Evolutionary conservation across 768 basidiomycete genomes (phyloP).

Genomic region (Tulasnella sp.): DNA sequence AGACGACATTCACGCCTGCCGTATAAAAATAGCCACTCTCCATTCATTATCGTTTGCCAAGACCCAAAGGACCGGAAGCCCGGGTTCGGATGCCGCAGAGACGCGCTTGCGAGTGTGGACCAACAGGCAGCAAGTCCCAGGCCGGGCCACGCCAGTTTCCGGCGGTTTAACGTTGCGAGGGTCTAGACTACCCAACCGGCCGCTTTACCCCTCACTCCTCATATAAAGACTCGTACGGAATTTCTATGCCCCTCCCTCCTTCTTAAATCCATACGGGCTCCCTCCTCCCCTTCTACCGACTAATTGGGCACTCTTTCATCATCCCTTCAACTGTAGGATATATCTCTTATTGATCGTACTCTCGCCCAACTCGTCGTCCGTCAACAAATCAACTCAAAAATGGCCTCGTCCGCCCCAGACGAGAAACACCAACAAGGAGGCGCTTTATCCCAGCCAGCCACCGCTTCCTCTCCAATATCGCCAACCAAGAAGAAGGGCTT

Average conservation of each 20-base stretch:
- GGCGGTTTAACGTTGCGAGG: background rate
- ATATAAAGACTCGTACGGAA: background rate
- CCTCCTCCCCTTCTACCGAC: background rate
- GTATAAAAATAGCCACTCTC: background rate
- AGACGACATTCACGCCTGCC: background rate
- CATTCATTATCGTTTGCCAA: background rate
- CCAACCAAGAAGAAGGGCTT: background rate
- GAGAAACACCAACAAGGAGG: background rate
- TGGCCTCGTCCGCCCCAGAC: background rate
- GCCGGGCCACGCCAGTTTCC: constrained; percentile 2
- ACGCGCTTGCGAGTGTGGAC: background rate
- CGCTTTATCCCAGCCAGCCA: background rate
- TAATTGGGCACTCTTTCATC: background rate
- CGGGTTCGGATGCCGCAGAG: background rate
- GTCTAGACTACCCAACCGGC: background rate
- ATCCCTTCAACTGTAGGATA: constrained; percentile 1
- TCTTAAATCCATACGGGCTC: background rate
- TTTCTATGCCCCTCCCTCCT: background rate
- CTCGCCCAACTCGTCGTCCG: background rate
- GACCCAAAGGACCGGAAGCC: background rate
- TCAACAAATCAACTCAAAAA: background rate
- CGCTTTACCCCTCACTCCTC: background rate
- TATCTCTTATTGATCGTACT: background rate
- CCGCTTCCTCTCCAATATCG: background rate
- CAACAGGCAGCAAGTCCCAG: background rate